A percentile compares a stretch with the other conserved stretches of the same genome.
Conservation (phyloP, 768 basidiomycete species). For the Baorangia bicolor region DNA sequence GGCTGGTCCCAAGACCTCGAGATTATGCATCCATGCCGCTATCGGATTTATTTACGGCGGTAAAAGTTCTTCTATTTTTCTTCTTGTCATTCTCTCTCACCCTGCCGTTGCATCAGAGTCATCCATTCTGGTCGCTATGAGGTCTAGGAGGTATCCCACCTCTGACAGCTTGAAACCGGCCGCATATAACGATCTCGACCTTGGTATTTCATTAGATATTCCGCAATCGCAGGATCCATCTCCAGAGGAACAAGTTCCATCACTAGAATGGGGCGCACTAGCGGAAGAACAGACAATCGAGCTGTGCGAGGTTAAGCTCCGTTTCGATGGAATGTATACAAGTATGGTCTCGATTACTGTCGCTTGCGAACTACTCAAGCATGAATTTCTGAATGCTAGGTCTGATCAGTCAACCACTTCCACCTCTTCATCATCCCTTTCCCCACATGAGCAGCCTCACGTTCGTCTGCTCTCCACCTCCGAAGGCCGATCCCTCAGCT, state of each 20-base stretch:
- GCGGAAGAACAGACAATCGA: constrained; percentile 62
- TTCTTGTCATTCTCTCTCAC: background rate
- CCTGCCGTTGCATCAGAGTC: constrained; percentile 39
- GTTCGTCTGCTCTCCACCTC: constrained; percentile 45
- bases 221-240: constrained; percentile 11
- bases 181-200: constrained; percentile 42
- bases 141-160: constrained; percentile 51
- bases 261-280: constrained; percentile 50
- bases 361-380: constrained; percentile 1
- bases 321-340: constrained; percentile 43
- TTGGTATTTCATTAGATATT: constrained; percentile 33
- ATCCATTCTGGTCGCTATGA: constrained; percentile 61
- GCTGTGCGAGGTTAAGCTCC: constrained; percentile 56
- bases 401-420: constrained; percentile 43
- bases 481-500: constrained; percentile 24
- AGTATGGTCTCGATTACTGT: constrained; percentile 35
- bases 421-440: constrained; percentile 41
- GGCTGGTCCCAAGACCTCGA: constrained; percentile 39
- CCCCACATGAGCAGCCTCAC: constrained; percentile 42
- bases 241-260: constrained; percentile 23
- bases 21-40: constrained; percentile 54
- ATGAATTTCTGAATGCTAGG: constrained; percentile 28
- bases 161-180: constrained; percentile 28
- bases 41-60: constrained; percentile 64
- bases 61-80: constrained; percentile 15